Base-by-base conservation (phyloP, 306 rosid species). In the Coriaria nepalensis region DNA sequence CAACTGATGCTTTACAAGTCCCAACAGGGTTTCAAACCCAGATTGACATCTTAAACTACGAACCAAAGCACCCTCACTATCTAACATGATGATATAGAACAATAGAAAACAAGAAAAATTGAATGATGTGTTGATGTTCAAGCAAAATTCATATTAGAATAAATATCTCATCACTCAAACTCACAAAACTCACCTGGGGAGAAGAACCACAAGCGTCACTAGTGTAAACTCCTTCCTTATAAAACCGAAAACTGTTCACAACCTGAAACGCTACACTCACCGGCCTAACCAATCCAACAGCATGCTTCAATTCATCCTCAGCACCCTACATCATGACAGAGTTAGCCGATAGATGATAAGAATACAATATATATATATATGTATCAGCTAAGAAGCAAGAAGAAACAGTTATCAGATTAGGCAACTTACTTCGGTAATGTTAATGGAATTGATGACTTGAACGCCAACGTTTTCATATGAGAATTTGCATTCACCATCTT, bases 251-350 rank as follows among this genome's bases (percentile, higher is more conserved):
- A 50, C 36, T 56, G 0, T 0, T 4, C 43, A 71, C 78, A 51
- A 73, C 96, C 68, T 92, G 37, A 69, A 82, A 92, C 47, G 98
- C 96, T 47, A 92, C 76, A 64, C 96, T 92, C 62, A 92, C 98
- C 10, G 98, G 98, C 61, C 93, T 71, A 59, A 55, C 83, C 52
- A 79, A 50, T 49, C 81, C 98, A 70, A 92, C 81, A 2, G 98
- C 98, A 54, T 85, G 79, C 80, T 85, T 85, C 64, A 92, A 56
- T 53, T 79, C 95, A 69, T 82, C 76, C 71, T 90, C 98, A 58
- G 83, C 92, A 52, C 87, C 94, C 98, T 90, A 77, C 56, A 68
- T n/a, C 37, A 2, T 33, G 9, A 20, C 29, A 20, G 29, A 20
- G 3, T 20, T 20, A 20, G 29, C 29, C 1, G 29, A 20, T 20